These are phyloP conservation scores for Alternaria triticina DNA, from an alignment of 2,329 filamentous ascomycete genomes.

Conservation along the genomic window DNA sequence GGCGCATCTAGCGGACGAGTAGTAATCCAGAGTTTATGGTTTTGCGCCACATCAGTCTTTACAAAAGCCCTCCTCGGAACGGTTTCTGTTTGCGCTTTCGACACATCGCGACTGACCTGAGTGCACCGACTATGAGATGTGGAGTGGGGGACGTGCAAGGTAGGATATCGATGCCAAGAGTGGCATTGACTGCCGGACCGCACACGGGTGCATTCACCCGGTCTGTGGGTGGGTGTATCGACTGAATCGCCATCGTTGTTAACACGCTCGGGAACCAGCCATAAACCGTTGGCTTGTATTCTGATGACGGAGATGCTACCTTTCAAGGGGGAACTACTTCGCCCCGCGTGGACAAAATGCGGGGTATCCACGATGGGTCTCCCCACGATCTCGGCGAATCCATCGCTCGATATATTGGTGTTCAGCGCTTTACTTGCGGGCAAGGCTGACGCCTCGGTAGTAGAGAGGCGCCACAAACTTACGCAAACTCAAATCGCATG, in stretches of 20 bases:
- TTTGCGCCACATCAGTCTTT: not conserved
- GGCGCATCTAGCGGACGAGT: constrained; percentile 9
- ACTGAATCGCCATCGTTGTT: not conserved
- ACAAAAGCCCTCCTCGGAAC: not conserved
- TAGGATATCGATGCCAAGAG: not conserved
- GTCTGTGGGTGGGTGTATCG: constrained; percentile 1
- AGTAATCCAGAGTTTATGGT: not conserved
- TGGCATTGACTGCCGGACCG: not conserved
- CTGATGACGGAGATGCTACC: constrained; percentile 15
- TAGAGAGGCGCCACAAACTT: not conserved
- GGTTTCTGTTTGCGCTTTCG: not conserved
- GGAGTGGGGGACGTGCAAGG: not conserved
- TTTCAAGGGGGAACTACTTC: constrained; percentile 8
- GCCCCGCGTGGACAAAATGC: constrained; percentile 15
- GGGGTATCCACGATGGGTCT: constrained; percentile 15
- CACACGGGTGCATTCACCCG: not conserved
- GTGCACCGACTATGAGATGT: not conserved
- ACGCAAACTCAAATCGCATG: not conserved
- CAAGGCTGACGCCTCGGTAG: not conserved
- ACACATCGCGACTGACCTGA: not conserved
- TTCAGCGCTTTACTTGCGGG: not conserved
- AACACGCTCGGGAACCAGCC: constrained; percentile 9
- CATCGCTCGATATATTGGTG: not conserved
- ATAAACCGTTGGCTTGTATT: constrained; percentile 10
- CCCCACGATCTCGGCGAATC: constrained; percentile 2